Base-by-base conservation (phyloP, 345 rosid genomes). In the Pelargonium nanum region DNA sequence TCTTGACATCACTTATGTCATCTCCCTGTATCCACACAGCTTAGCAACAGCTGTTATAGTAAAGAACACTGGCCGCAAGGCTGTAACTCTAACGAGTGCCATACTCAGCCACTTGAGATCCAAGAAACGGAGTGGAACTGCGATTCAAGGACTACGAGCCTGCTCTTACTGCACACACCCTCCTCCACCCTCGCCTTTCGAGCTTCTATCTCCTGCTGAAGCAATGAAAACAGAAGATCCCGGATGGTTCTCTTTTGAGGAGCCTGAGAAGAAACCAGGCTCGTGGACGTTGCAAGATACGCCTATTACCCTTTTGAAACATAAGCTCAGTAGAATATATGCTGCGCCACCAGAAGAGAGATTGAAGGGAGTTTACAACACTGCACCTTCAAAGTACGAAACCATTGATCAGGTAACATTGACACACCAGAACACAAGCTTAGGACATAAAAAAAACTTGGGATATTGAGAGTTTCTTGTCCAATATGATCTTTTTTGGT, bases 331-430 rank as follows among this genome's bases (percentile, higher is more conserved):
- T 57, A 79, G 98, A 75, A 70, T 83, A 1, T 91, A 88, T 66
- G 89, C 82, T 56, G 95, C 84, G 72, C 92, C 78, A 22, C 96
- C 92, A 0, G 62, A 78, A 28, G 93, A 91, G 67, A 88, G 98
- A 71, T 62, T 76, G 51, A 88, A 86, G 67, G 63, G 80, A 2
- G 56, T 86, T 60, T 86, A 83, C 63, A 74, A 78, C 68, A 91
- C 89, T 23, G 72, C 87, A 2, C 95, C 98, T 56, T 78, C 92
- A 28, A 91, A 88, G 74, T 91, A 72, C 62, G 98, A 91, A 77
- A 74, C 92, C n/a, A 69, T 85, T 23, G 98, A 91, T 78, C 96
- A 91, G 95, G 98, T 89, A 81, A 23, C n/a, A 17, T 12, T 9
- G 20, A 17, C 22, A 19, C n/a, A n/a, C n/a, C n/a, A n/a, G n/a